Evolutionary conservation across 805 yeast species (phyloP).

Genomic region (Torulaspora microellipsoides): DNA sequence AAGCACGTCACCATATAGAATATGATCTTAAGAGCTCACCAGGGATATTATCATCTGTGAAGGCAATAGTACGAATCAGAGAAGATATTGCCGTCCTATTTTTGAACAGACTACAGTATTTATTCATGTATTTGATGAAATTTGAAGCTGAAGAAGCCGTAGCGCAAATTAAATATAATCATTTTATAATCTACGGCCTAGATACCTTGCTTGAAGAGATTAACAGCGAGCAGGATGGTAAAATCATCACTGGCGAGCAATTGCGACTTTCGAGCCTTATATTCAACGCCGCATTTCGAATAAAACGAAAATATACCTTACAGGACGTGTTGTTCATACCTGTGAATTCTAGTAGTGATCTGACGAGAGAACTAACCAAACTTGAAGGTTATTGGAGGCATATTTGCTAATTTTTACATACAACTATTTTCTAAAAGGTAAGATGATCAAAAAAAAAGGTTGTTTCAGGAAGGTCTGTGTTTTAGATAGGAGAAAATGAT

Average conservation of each 20-base stretch:
- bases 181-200: constrained; percentile 28
- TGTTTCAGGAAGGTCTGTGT: too few relatives aligned
- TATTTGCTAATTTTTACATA: constrained; percentile 13
- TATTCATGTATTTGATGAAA: constrained; percentile 34
- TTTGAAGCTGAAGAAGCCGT: constrained; percentile 22
- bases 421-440: too few relatives aligned
- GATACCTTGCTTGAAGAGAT: constrained; percentile 17
- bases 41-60: constrained; percentile 18
- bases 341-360: constrained; percentile 4
- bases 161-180: constrained; percentile 14
- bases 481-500: too few relatives aligned
- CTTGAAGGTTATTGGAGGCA: constrained; percentile 29
- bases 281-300: constrained; percentile 22
- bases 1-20: constrained; percentile 26
- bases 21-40: constrained; percentile 10
- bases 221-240: not conserved
- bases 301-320: constrained; percentile 18
- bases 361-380: constrained; percentile 4
- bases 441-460: too few relatives aligned
- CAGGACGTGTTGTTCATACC: constrained; percentile 13
- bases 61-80: constrained; percentile 13
- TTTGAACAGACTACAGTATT: constrained; percentile 29
- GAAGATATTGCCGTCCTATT: constrained; percentile 25
- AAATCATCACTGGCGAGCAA: constrained; percentile 8
- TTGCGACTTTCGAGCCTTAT: constrained; percentile 22